Percentiles rank a stretch among this genome's conserved stretches.
Evolutionary conservation across 2,329 filamentous ascomycete species (phyloP).

Genomic region (Colletotrichum eleusines): DNA sequence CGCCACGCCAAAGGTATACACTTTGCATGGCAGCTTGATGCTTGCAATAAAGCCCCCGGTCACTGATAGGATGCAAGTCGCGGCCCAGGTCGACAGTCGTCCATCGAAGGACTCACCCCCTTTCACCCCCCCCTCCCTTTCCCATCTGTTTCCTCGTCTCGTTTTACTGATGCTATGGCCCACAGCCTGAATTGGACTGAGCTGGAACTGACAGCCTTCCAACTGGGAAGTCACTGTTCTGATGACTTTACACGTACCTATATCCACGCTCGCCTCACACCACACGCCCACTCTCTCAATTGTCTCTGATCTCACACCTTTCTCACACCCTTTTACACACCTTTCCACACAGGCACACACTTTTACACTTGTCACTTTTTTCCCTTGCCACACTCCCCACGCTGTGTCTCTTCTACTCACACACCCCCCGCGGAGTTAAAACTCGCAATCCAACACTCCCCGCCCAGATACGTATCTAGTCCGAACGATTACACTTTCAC

Average conservation of each 20-base stretch:
- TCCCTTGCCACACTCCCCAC: conserved; percentile 22
- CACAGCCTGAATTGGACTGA: conserved; percentile 25
- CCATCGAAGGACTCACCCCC: conserved; percentile 18
- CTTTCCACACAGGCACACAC: conserved; percentile 3
- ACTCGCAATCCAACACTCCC: conserved; percentile 30
- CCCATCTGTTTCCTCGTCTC: conserved; percentile 40
- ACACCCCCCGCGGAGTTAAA: conserved; percentile 1
- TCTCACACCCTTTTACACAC: conserved; percentile 18
- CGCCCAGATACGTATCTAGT: conserved; percentile 26
- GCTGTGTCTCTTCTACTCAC: neutral
- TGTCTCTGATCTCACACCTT: conserved; percentile 19
- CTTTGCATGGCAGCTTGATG: conserved; percentile 31
- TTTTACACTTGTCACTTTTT: conserved; percentile 31
- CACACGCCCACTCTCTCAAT: conserved; percentile 34
- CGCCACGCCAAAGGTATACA: conserved; percentile 9
- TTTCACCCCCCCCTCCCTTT: neutral
- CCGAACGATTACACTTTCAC: conserved; percentile 39
- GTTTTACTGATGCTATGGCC: conserved; percentile 37
- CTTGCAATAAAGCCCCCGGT: conserved; percentile 22
- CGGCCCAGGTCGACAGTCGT: conserved; percentile 26
- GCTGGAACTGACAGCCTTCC: conserved; percentile 37
- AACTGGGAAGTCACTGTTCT: conserved; percentile 5
- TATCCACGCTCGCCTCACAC: conserved; percentile 43
- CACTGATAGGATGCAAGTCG: conserved; percentile 32
- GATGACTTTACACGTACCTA: conserved; percentile 30